Conservation (phyloP, 306 rosid genomes). For the Casuarina glauca region DNA sequence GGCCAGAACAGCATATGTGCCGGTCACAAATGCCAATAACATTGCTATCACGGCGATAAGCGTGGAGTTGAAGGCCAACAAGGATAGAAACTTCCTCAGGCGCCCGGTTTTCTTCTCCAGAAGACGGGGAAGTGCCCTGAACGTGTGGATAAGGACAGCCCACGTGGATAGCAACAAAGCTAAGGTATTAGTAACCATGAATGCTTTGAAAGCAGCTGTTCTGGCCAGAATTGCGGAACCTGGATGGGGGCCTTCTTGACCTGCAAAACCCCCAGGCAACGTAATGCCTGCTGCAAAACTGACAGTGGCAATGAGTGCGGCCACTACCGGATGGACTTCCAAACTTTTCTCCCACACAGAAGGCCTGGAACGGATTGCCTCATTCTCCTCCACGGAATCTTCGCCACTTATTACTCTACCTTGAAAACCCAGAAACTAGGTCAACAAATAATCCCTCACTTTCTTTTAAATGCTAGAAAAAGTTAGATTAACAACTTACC, state of each 20-base stretch:
- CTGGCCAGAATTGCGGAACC: not conserved
- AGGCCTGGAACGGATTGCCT: no score
- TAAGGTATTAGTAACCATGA: not conserved
- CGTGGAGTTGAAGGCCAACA: not conserved
- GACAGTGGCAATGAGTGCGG: not conserved
- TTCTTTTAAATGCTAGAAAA: no score
- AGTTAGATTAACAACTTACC: no score
- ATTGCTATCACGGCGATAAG: not conserved
- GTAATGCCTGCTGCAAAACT: not conserved
- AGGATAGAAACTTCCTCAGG: no score
- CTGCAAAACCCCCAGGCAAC: conserved; percentile 1
- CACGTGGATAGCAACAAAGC: not conserved
- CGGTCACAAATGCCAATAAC: no score
- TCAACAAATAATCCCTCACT: no score
- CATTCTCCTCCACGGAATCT: no score
- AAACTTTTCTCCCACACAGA: not conserved
- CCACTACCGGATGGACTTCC: not conserved
- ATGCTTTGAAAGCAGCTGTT: not conserved
- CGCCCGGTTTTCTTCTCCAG: no score
- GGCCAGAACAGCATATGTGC: no score
- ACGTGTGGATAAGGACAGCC: not conserved
- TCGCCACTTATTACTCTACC: no score
- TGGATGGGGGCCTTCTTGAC: not conserved
- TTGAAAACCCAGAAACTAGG: no score
- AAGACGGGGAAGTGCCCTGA: not conserved